These are phyloP conservation scores for Venturia asperata DNA, from an alignment of 2,329 filamentous ascomycete genomes.

Conservation along the genomic window DNA sequence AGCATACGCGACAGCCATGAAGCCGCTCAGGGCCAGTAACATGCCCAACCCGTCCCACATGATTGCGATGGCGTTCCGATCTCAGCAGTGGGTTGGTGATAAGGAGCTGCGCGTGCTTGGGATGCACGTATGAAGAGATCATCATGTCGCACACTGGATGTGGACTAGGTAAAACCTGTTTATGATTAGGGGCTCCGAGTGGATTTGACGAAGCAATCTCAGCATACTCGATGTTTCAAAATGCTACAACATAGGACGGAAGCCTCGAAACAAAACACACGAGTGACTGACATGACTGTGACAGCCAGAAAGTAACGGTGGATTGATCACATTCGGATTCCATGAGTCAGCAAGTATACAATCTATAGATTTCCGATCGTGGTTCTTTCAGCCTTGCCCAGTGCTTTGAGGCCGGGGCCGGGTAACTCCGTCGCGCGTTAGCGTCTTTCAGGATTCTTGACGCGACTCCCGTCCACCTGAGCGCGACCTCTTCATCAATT, in stretches of 20 bases:
- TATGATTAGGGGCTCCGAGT: background rate
- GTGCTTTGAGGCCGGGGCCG: background rate
- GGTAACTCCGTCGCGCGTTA: background rate
- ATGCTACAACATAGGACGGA: too few relatives aligned
- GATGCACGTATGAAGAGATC: background rate
- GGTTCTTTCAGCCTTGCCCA: background rate
- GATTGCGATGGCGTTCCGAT: conserved; percentile 23
- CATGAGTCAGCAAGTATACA: too few relatives aligned
- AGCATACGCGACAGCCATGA: conserved; percentile 58
- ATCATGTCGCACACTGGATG: background rate
- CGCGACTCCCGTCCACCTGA: background rate
- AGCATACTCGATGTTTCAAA: too few relatives aligned
- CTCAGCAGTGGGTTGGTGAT: background rate
- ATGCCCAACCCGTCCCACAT: conserved; percentile 59
- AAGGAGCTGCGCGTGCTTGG: background rate
- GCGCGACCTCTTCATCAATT: too few relatives aligned
- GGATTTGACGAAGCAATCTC: background rate
- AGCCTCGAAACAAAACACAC: background rate
- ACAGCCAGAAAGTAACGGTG: background rate
- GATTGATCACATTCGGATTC: background rate
- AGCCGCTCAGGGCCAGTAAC: conserved; percentile 55
- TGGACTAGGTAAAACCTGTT: background rate
- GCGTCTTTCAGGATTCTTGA: background rate
- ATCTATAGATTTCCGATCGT: too few relatives aligned
- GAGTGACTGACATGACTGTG: background rate